Evolutionary conservation across 176 grass and related monocot genomes (phyloP).

Genomic region (Chrysopogon serrulatus): DNA sequence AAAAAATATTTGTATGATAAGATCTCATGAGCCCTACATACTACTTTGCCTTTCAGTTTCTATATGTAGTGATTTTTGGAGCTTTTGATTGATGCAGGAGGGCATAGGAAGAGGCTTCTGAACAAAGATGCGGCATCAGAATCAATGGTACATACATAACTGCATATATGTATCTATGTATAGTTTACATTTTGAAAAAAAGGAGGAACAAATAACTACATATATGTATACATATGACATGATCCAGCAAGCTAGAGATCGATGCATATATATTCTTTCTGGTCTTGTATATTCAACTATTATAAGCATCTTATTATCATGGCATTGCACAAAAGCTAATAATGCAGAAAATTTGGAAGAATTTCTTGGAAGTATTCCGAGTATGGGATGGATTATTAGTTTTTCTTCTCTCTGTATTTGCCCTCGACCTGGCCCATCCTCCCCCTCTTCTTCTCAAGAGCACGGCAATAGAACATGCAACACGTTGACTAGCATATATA

Average conservation of each 20-base stretch:
- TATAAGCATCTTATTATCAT: background rate
- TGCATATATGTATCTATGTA: background rate
- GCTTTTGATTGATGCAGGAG: slow-evolving; percentile 30
- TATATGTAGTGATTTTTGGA: slow-evolving; percentile 5
- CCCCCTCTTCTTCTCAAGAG: background rate
- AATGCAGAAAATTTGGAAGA: background rate
- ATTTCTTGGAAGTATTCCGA: background rate
- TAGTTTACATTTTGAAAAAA: background rate
- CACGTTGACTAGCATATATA: slow-evolving; percentile 3
- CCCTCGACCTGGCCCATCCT: background rate
- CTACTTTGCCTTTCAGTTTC: background rate
- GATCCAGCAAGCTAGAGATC: background rate
- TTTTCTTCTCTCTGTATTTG: background rate
- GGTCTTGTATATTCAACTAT: background rate
- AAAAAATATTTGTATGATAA: background rate
- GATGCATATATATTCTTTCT: background rate
- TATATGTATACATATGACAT: no score
- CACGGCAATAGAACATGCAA: slow-evolving; percentile 18
- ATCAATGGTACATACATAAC: slow-evolving; percentile 30
- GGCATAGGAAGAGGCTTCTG: slow-evolving; percentile 29
- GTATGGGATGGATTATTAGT: background rate
- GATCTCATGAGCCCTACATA: background rate
- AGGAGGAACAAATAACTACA: background rate
- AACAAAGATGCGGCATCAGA: background rate
- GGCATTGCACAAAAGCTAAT: background rate